Evolutionary conservation across 2,329 filamentous ascomycete species (phyloP).

Genomic region (Didymella pomorum): DNA sequence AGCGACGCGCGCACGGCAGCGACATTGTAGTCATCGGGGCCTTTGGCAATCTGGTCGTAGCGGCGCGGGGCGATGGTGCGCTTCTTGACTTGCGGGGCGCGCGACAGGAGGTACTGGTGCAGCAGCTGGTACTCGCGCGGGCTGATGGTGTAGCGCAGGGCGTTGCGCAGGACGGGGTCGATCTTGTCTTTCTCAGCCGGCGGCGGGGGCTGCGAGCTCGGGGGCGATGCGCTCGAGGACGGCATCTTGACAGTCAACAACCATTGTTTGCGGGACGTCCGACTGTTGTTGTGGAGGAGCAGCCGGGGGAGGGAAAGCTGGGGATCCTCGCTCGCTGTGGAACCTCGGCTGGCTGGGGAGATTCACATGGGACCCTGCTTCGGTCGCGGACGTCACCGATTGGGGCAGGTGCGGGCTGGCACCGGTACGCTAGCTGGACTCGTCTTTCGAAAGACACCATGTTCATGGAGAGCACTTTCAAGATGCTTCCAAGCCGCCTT

Average conservation of each 20-base stretch:
- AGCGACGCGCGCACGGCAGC: slow-evolving; percentile 57
- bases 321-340: slow-evolving; percentile 14
- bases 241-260: slow-evolving; percentile 43
- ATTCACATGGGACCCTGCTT: slow-evolving; percentile 18
- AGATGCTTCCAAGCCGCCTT: no score
- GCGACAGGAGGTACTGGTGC: slow-evolving; percentile 82
- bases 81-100: slow-evolving; percentile 68
- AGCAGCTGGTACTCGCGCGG: slow-evolving; percentile 85
- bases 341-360: slow-evolving; percentile 15
- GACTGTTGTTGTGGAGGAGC: slow-evolving; percentile 24
- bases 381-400: slow-evolving; percentile 8
- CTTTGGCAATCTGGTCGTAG: slow-evolving; percentile 61
- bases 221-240: slow-evolving; percentile 36
- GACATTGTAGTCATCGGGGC: slow-evolving; percentile 58
- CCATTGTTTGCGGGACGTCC: slow-evolving; percentile 27
- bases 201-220: slow-evolving; percentile 30
- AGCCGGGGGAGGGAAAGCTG: slow-evolving; percentile 6
- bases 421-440: slow-evolving; percentile 2
- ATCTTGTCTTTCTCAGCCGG: slow-evolving; percentile 46
- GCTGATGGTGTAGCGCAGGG: slow-evolving; percentile 83
- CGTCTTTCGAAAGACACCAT: not conserved
- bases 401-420: slow-evolving; percentile 4
- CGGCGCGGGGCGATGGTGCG: slow-evolving; percentile 59
- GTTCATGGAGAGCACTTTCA: no score
- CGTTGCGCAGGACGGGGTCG: slow-evolving; percentile 82